Evolutionary conservation across 2,329 filamentous ascomycete genomes (phyloP).

Genomic region (Cercospora berteroae): DNA sequence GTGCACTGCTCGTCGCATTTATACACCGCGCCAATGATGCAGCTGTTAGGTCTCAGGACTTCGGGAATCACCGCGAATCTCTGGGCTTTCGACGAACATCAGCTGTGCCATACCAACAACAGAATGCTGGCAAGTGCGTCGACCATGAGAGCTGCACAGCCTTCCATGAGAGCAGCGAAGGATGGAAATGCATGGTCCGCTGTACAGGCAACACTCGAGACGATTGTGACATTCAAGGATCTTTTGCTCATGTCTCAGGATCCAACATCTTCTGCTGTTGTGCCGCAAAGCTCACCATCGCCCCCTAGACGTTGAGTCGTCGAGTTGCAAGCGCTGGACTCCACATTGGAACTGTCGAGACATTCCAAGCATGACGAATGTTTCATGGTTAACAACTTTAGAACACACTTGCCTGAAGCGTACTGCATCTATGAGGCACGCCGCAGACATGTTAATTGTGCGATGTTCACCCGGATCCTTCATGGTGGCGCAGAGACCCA

Average conservation of each 20-base stretch:
- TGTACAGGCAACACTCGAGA: neutral
- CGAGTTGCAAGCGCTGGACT: too few relatives aligned
- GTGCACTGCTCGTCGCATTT: neutral
- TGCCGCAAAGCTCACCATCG: too few relatives aligned
- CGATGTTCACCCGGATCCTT: neutral
- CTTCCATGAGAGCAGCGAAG: too few relatives aligned
- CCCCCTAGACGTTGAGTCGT: too few relatives aligned
- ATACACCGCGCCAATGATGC: neutral
- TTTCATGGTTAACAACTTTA: neutral
- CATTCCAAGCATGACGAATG: neutral
- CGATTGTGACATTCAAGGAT: neutral
- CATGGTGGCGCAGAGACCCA: neutral
- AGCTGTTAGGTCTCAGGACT: neutral
- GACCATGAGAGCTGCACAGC: neutral
- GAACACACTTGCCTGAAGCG: neutral
- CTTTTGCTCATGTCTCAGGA: neutral
- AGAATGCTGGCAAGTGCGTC: neutral
- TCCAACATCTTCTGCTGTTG: too few relatives aligned
- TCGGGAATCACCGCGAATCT: neutral
- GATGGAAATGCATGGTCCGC: neutral
- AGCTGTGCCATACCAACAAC: neutral
- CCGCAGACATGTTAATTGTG: neutral
- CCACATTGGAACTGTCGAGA: neutral
- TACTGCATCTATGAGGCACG: neutral
- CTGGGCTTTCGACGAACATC: neutral